Base-by-base conservation (phyloP, 73 alveolate species). In the Paramecium sonneborni region DNA sequence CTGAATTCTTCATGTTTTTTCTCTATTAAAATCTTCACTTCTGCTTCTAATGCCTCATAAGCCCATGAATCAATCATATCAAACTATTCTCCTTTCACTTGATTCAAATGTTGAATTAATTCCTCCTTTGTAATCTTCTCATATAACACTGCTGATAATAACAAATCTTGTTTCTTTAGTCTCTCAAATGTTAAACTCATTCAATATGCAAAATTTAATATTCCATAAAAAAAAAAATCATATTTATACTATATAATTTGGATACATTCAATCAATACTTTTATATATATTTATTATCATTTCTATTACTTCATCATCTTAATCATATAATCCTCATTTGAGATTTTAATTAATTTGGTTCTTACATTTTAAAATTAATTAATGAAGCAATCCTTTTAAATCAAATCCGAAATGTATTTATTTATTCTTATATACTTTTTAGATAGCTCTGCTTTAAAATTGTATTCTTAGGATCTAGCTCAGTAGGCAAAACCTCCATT, bases 171-270 rank as follows among this genome's bases (percentile, higher is more conserved):
- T 44, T 79, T 79, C 7, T 39, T 38, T 5, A 79, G 30, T 79
- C 90, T 79, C 30, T 79, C 76, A 11, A 30, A 79, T 21, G 74
- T 79, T 23, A 79, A 72, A 72, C 86, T 72, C 86, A 72, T 72
- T 62, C 52, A 62, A 62, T 62, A 62, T 28, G 24, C 44, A 30
- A 62, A 26, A 20, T 18, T 52, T 62, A 62, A 12, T 62, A 62
- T 26, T 62, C 46, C 46, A 62, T 62, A 62, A 11, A 62, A 32
- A 62, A 11, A 62, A 32, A 20, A 23, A 32, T 62, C 15, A 62
- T 20, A 62, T 15, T 48, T 48, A 48, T 5, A 5, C 2, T 15
- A 48, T 62, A 62, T 30, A 28, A 10, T 62, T 62, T 62, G 84
- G 84, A 62, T 62, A 62, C 84, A 30, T 62, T 62, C 24, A 62